Conservation (phyloP, 805 yeast genomes). For the Yarrowia sp. region DNA sequence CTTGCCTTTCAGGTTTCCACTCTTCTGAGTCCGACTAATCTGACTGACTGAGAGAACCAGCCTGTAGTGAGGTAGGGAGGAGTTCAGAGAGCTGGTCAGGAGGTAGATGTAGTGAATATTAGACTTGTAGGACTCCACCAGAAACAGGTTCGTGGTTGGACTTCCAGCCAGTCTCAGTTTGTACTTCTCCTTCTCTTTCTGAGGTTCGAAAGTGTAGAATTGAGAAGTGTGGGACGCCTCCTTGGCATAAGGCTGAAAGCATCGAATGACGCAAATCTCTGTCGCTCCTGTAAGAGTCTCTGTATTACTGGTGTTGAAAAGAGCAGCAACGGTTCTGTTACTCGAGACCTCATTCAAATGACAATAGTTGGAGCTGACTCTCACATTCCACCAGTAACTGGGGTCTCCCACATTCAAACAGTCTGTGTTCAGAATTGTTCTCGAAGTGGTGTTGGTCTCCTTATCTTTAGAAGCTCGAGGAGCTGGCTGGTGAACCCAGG, state of each 20-base stretch:
- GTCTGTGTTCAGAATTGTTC: neutral
- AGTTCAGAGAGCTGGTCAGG: conserved; percentile 1
- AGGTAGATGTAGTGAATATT: conserved; percentile 16
- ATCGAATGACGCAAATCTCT: neutral
- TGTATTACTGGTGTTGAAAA: neutral
- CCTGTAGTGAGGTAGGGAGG: conserved; percentile 16
- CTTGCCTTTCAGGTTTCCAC: neutral
- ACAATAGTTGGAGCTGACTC: neutral
- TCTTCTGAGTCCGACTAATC: neutral
- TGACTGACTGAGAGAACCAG: conserved; percentile 2
- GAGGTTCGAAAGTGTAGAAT: conserved; percentile 4
- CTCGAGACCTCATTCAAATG: conserved; percentile 1
- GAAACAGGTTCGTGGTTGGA: conserved; percentile 21
- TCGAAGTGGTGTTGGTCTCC: neutral
- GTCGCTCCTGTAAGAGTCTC: neutral
- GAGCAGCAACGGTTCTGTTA: neutral
- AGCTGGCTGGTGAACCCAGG: conserved; percentile 21
- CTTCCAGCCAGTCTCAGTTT: conserved; percentile 2
- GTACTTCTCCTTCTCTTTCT: neutral
- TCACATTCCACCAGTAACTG: conserved; percentile 21
- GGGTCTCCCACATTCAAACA: conserved; percentile 11
- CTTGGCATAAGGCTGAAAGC: conserved; percentile 7
- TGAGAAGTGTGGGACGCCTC: conserved; percentile 1
- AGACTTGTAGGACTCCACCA: conserved; percentile 13
- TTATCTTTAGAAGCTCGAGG: neutral